Evolutionary conservation across 83 land plant genomes (phyloP).

Genomic region (Picea abies): DNA sequence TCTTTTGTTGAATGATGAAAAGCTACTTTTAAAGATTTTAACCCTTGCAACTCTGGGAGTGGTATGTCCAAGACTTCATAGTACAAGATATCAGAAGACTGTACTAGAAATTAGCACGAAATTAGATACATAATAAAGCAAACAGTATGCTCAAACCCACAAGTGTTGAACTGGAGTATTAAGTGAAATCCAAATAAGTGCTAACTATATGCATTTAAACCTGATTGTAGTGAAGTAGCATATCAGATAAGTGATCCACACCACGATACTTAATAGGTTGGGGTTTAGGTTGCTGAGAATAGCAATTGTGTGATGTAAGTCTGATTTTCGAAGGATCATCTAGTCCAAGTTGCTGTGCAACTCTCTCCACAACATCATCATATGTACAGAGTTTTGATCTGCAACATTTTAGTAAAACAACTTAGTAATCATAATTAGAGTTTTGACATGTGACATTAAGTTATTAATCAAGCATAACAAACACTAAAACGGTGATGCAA

Average conservation of each 20-base stretch:
- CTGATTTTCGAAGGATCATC: slow-evolving; percentile 97
- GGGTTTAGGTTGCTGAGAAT: slow-evolving; percentile 98
- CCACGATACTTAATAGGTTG: slow-evolving; percentile 99
- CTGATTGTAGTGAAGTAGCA: slow-evolving; percentile 99
- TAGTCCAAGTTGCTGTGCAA: slow-evolving; percentile 82
- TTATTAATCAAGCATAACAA: background rate
- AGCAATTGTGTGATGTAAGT: slow-evolving; percentile 95
- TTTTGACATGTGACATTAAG: background rate
- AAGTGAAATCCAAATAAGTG: background rate
- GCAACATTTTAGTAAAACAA: background rate
- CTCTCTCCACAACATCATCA: slow-evolving; percentile 95
- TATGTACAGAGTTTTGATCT: slow-evolving; percentile 94
- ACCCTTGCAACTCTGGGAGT: slow-evolving; percentile 95
- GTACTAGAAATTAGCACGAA: slow-evolving; percentile 17
- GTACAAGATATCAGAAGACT: slow-evolving; percentile 96
- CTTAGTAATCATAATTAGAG: background rate
- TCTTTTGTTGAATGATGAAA: slow-evolving; percentile 93
- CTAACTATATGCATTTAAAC: slow-evolving; percentile 25
- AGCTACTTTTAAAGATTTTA: slow-evolving; percentile 93
- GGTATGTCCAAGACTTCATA: slow-evolving; percentile 98
- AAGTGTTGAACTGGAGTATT: background rate
- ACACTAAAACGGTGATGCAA: background rate
- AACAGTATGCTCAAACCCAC: background rate
- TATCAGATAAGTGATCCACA: slow-evolving; percentile 88
- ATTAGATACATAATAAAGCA: background rate